phyloP scores from a whole-genome alignment of 345 rosid species.

The Linum lewisii region DNA sequence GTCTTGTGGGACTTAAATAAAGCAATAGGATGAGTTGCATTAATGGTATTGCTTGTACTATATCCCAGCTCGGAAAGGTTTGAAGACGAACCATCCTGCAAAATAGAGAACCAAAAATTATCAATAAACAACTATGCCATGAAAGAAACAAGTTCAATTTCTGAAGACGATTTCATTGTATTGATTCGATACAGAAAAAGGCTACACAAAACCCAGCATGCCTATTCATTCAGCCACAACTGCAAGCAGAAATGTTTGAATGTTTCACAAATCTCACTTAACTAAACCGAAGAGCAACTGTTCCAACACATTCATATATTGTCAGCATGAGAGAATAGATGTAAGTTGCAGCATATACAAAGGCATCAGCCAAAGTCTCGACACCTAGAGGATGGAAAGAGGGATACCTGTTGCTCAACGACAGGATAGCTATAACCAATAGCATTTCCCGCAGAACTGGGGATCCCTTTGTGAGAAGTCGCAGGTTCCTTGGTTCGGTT shows the following conservation, averaged over 20 bases:
- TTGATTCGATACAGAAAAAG: not conserved
- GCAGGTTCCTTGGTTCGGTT: slow-evolving; percentile 29
- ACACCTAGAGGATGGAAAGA: not conserved
- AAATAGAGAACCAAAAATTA: slow-evolving; percentile 5
- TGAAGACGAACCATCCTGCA: slow-evolving; percentile 26
- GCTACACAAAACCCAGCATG: not conserved
- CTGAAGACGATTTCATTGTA: not conserved
- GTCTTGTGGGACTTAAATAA: slow-evolving; percentile 38
- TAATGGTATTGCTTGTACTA: slow-evolving; percentile 13
- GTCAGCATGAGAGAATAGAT: not conserved
- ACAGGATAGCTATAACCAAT: slow-evolving; percentile 44
- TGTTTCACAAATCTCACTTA: not conserved
- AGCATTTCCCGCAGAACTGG: slow-evolving; percentile 26
- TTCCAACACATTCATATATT: too few species aligned
- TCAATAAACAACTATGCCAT: not conserved
- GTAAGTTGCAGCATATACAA: not conserved
- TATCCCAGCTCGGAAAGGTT: slow-evolving; percentile 10
- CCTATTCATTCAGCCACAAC: not conserved
- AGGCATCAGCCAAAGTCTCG: not conserved
- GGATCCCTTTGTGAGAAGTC: slow-evolving; percentile 30
- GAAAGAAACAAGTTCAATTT: not conserved
- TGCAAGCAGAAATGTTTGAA: not conserved
- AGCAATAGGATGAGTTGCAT: slow-evolving; percentile 27
- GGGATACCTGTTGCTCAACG: slow-evolving; percentile 34
- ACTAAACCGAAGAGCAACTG: not conserved